Base-by-base conservation (phyloP, 441 rosid species). In the Breynia disticha region DNA sequence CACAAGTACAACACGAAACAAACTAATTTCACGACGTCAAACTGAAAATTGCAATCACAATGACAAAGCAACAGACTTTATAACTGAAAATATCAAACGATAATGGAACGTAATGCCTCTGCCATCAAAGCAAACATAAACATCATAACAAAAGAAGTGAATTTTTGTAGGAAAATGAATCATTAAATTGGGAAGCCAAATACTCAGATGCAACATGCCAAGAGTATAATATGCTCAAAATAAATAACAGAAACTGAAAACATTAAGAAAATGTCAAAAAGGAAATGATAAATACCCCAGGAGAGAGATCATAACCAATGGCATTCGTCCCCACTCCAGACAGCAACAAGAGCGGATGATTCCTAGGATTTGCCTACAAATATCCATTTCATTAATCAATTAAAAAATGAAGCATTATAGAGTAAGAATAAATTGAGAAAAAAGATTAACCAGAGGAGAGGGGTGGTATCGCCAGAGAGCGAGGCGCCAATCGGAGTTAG, bases 321-420 rank as follows among this genome's bases (percentile, higher is more conserved):
- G 97, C 96, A 76, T 86, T 93, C 12, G 97, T 89, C 56, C 97
- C 98, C 11, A 93, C 90, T 45, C 98, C 97, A 59, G 97, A 93
- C 49, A 93, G 61, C 14, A 93, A 72, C 76, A 93, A 57, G 56
- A 93, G 75, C 14, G 99, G 99, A 54, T 86, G 99, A 64, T 79
- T 86, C 78, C 96, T 83, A 22, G 55, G 48, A 7, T 88, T 83
- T 12, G 84, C 96, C 97, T 91, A 56, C n/a, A 14, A 12, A 44
- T 43, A 6, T 52, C 1, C 43, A 49, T 45, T 21, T 38, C 1
- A 2, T 11, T 35, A 3, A 47, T 1, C 19, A 41, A 35, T 14
- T 39, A 16, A 48, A 39, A 43, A n/a, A 41, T 17, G 50, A 39
- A 55, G 5, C 13, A 20, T 18, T 5, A 32, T 12, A 14, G 2